Evolutionary conservation across 2,329 filamentous ascomycete species (phyloP), one percentile per base, ranked within the genome.

Genomic region (Taxawa tesnikishii): DNA sequence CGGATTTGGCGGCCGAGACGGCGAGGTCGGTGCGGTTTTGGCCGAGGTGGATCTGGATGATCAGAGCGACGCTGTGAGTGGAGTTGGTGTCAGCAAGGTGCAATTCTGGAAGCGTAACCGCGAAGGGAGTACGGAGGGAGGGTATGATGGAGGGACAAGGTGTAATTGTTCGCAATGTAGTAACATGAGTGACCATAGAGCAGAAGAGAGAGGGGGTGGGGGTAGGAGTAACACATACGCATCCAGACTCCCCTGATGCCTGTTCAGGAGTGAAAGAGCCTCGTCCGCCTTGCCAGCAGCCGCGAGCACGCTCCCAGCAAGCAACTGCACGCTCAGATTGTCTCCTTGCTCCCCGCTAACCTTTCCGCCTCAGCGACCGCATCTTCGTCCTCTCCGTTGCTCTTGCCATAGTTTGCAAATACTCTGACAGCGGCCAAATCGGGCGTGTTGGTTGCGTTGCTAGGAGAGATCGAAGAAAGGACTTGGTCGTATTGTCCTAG

Each of bases 11-110:
- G 61, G 94, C 88, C 59, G 94, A 94, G 9, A 85, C 49, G 2
- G 90, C 90, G 29, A 94, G 73, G 55, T 96, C 88, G 48, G 79
- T 79, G 45, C 88, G 75, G 65, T 94, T 94, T 54, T 94, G 84
- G 46, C 83, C 72, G 7, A 96, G 75, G 51, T 94, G 79, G 45
- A 96, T 92, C 56, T 98, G 88, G 17, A 87, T 77, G 42, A 90
- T 87, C 39, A 96, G 63, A 27, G 87, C 80, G 32, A 94, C 83
- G 33, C 19, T 23, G 19, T 23, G 19, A 23, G 83, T n/a, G n/a
- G n/a, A n/a, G n/a, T n/a, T n/a, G n/a, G 21, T 80, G 44, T 36
- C 15, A 29, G 28, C 14, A 31, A 24, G 28, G 19, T 23, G 19
- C n/a, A n/a, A 8, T 23, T 23, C 8, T 8, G 19, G 19, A 23